Conservation (phyloP, 768 basidiomycete genomes). For the Mycena latifolia region DNA sequence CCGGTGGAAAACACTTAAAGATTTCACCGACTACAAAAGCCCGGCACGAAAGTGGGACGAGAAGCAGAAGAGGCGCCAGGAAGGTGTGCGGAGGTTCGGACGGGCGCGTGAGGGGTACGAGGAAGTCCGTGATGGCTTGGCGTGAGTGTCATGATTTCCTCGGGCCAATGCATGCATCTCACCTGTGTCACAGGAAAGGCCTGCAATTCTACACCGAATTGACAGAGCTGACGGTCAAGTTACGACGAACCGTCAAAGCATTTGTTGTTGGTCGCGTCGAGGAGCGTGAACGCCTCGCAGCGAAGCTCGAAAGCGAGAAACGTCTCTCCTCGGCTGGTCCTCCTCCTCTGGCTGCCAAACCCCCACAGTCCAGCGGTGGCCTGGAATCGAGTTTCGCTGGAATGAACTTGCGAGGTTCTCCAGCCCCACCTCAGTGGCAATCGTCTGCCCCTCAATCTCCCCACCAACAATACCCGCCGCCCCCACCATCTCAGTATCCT, state of each 20-base stretch:
- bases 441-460: constrained; percentile 36
- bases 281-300: constrained; percentile 78
- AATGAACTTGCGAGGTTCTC: constrained; percentile 61
- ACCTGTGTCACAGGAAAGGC: constrained; percentile 73
- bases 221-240: constrained; percentile 66
- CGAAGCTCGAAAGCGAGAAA: constrained; percentile 80
- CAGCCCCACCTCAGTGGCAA: constrained; percentile 42
- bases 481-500: constrained; percentile 41
- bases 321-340: constrained; percentile 63
- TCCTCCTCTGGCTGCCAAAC: constrained; percentile 60
- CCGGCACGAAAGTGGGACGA: constrained; percentile 87
- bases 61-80: constrained; percentile 82
- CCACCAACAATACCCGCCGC: constrained; percentile 46
- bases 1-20: constrained; percentile 81
- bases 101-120: constrained; percentile 87
- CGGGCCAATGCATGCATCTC: constrained; percentile 6
- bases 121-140: constrained; percentile 88
- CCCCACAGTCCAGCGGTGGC: constrained; percentile 56
- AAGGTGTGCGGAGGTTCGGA: constrained; percentile 77
- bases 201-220: constrained; percentile 91
- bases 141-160: constrained; percentile 67
- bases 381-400: constrained; percentile 67
- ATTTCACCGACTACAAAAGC: constrained; percentile 79
- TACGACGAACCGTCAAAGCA: constrained; percentile 68
- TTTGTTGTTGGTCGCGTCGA: constrained; percentile 74